phyloP scores from a whole-genome alignment of 169 alveolate species.

The Plasmodium sp. region DNA sequence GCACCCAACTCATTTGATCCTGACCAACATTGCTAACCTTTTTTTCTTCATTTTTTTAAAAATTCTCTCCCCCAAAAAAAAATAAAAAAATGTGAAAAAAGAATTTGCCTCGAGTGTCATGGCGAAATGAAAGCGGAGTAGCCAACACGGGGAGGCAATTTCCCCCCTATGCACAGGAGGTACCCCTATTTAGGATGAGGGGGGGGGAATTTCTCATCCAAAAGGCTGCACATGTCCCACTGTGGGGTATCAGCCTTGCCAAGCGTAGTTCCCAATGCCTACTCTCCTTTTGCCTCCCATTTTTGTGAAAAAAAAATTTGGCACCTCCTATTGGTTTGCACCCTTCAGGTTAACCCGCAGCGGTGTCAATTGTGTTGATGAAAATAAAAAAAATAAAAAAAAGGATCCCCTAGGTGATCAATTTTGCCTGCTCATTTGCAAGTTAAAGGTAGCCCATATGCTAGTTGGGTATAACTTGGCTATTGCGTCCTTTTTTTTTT shows the following conservation, averaged over 20 bases:
- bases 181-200: not conserved
- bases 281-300: not conserved
- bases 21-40: not conserved
- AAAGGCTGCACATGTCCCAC: not conserved
- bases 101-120: not conserved
- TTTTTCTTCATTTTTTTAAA: not conserved
- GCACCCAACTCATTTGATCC: not conserved
- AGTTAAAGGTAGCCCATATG: not conserved
- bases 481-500: not conserved
- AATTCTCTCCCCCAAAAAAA: not conserved
- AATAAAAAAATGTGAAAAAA: not conserved
- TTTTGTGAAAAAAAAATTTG: not conserved
- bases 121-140: not conserved
- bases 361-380: not conserved
- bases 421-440: not conserved
- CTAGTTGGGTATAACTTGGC: not conserved
- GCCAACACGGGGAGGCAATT: not conserved
- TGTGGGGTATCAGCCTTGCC: not conserved
- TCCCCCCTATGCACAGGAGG: not conserved
- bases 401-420: not conserved
- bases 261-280: not conserved
- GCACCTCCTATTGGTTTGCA: not conserved
- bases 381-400: too few species aligned
- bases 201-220: not conserved
- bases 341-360: not conserved